phyloP scores from a whole-genome alignment of 2,329 filamentous ascomycete species.

The Fusarium brevicatenulatum region DNA sequence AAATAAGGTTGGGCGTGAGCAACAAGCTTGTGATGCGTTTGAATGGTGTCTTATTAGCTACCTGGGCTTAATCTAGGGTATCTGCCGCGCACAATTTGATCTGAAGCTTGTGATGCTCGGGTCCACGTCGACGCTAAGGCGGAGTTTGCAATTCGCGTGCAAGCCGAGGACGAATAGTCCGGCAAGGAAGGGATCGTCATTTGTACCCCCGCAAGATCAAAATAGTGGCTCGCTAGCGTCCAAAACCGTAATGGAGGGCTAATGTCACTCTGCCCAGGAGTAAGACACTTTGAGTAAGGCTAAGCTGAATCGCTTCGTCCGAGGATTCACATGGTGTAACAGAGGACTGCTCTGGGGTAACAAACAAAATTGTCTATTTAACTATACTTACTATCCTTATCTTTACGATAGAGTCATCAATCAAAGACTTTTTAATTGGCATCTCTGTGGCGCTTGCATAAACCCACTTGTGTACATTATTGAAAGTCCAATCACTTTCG shows the following conservation, averaged over 20 bases:
- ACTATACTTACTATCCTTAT: background rate
- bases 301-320: background rate
- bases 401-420: background rate
- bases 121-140: background rate
- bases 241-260: background rate
- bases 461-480: accelerated
- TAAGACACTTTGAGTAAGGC: background rate
- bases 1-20: accelerated
- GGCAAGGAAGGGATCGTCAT: background rate
- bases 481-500: background rate
- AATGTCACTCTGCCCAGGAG: background rate
- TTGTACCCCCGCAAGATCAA: accelerated
- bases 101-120: background rate
- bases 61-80: too few species aligned
- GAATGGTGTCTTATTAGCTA: too few species aligned
- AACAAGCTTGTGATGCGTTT: accelerated
- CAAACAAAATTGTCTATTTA: background rate
- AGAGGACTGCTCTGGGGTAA: accelerated
- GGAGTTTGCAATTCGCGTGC: background rate
- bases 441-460: background rate
- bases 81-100: too few species aligned
- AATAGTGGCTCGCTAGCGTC: background rate
- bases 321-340: background rate
- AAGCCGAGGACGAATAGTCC: background rate
- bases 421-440: accelerated